A percentile compares a stretch with the other conserved stretches of the same genome.
Evolutionary conservation across 176 grass and related monocot species (phyloP).

Genomic region (Miscanthus lutarioriparius): DNA sequence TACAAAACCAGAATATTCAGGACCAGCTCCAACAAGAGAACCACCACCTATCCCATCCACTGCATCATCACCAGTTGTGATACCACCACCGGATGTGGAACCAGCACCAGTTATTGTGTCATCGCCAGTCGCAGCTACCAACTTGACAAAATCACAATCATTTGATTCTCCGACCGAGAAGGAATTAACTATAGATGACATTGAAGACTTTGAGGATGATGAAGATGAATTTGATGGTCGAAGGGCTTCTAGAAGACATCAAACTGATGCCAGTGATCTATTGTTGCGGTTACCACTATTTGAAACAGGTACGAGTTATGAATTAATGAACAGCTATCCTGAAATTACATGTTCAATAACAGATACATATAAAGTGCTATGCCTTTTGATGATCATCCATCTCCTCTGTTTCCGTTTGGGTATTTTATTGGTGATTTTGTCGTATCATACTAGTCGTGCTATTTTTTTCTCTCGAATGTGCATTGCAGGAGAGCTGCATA

Average conservation of each 20-base stretch:
- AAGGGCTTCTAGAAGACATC: constrained; percentile 69
- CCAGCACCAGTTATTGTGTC: constrained; percentile 46
- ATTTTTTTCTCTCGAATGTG: constrained; percentile 7
- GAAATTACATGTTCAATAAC: neutral
- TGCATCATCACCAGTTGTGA: constrained; percentile 46
- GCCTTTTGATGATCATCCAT: constrained; percentile 15
- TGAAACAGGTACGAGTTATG: constrained; percentile 61
- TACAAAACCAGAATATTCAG: constrained; percentile 87
- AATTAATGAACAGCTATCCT: constrained; percentile 1
- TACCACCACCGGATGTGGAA: constrained; percentile 49
- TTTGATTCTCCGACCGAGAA: constrained; percentile 64
- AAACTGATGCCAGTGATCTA: constrained; percentile 65
- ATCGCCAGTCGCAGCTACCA: constrained; percentile 47
- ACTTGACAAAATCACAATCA: constrained; percentile 65
- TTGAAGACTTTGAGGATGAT: constrained; percentile 95
- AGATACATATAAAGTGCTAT: constrained; percentile 22
- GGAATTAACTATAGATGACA: constrained; percentile 95
- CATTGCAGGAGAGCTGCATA: neutral
- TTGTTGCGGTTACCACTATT: constrained; percentile 62
- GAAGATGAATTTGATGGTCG: constrained; percentile 74
- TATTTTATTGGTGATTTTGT: constrained; percentile 30
- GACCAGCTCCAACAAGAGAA: constrained; percentile 68
- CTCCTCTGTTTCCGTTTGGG: neutral
- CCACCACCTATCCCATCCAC: constrained; percentile 73
- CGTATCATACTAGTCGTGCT: neutral